These are phyloP conservation scores for Batrachochytrium dendrobatidis DNA, from an alignment of 371 early-diverging fungal species.

Conservation along the genomic window DNA sequence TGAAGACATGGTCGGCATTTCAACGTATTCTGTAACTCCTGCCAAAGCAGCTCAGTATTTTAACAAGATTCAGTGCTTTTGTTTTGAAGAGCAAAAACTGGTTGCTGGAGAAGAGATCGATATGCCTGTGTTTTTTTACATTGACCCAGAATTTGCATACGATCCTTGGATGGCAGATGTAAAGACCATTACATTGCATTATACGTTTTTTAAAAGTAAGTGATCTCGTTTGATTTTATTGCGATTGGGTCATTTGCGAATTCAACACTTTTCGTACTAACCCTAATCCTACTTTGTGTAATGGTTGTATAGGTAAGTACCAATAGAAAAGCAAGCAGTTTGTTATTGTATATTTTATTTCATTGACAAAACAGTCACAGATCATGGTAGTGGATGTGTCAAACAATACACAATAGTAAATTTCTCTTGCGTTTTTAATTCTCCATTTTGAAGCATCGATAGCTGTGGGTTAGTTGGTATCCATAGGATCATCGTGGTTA, in stretches of 20 bases:
- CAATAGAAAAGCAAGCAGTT: too few species aligned
- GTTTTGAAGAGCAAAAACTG: constrained; percentile 96
- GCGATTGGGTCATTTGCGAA: too few species aligned
- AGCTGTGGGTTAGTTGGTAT: not conserved
- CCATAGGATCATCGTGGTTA: not conserved
- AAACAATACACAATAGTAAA: too few species aligned
- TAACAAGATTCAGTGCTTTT: constrained; percentile 99
- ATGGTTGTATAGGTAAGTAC: too few species aligned
- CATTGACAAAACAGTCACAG: too few species aligned
- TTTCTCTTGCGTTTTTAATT: too few species aligned
- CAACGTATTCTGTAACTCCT: constrained; percentile 95
- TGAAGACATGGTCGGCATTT: constrained; percentile 90
- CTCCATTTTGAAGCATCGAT: too few species aligned
- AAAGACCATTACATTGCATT: constrained; percentile 83
- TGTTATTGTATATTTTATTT: too few species aligned
- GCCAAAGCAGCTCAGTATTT: constrained; percentile 85
- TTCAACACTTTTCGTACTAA: too few species aligned
- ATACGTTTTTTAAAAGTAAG: constrained; percentile 60
- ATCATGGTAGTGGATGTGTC: too few species aligned
- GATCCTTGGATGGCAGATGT: constrained; percentile 95
- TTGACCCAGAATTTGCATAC: constrained; percentile 93
- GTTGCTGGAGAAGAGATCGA: constrained; percentile 90
- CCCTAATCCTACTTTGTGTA: too few species aligned
- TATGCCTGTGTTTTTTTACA: constrained; percentile 98
- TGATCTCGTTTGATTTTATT: not conserved